phyloP scores from a whole-genome alignment of 2,329 filamentous ascomycete species.

The Gnomoniopsis smithogilvyi region DNA sequence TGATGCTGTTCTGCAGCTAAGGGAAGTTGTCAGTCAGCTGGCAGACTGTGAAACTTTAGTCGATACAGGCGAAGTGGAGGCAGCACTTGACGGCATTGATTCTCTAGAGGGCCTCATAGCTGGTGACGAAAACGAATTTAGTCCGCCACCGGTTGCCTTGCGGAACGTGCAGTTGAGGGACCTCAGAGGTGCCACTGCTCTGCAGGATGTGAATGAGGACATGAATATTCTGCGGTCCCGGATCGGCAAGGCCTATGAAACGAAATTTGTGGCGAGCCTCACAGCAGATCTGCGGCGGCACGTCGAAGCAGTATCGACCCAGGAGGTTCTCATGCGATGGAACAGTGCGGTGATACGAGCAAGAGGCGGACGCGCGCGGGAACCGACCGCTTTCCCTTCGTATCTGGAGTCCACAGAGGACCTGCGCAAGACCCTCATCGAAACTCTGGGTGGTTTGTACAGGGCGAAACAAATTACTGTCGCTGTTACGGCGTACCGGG shows the following conservation, averaged over 20 bases:
- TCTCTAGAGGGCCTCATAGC: slow-evolving; percentile 75
- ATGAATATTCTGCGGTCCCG: slow-evolving; percentile 72
- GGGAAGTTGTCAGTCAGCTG: slow-evolving; percentile 72
- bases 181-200: slow-evolving; percentile 70
- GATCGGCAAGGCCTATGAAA: slow-evolving; percentile 84
- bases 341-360: slow-evolving; percentile 71
- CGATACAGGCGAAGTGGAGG: slow-evolving; percentile 78
- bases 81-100: slow-evolving; percentile 75
- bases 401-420: slow-evolving; percentile 73
- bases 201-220: slow-evolving; percentile 77
- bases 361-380: slow-evolving; percentile 62
- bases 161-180: slow-evolving; percentile 53
- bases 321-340: slow-evolving; percentile 82
- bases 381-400: slow-evolving; percentile 68
- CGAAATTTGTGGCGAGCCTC: slow-evolving; percentile 73
- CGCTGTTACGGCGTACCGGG: slow-evolving; percentile 81
- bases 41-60: slow-evolving; percentile 76
- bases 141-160: slow-evolving; percentile 8
- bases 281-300: slow-evolving; percentile 80
- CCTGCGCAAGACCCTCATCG: slow-evolving; percentile 67
- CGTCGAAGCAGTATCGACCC: slow-evolving; percentile 65
- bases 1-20: slow-evolving; percentile 79
- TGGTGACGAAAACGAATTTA: slow-evolving; percentile 54
- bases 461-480: slow-evolving; percentile 75
- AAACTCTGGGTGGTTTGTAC: slow-evolving; percentile 75